Base-by-base conservation (phyloP, 495 filamentous ascomycete species). In the Astrothelium macrocarpum region DNA sequence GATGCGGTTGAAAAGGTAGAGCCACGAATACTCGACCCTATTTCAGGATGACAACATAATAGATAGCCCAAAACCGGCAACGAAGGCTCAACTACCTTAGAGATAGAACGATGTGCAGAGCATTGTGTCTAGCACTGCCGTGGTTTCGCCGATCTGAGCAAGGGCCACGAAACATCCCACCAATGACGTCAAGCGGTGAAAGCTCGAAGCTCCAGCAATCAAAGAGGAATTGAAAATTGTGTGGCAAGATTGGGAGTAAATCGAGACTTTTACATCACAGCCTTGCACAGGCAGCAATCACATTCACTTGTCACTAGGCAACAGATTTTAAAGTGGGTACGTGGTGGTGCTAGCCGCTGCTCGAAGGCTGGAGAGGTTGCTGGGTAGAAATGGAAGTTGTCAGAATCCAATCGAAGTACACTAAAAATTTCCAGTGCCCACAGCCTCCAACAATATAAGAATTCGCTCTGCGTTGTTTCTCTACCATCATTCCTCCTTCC, bases 361-460 rank as follows among this genome's bases (percentile, higher is more conserved):
- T 2, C 5, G 49, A 56, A 56, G 49, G 49, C 49, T 56, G 49
- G 49, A 56, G 49, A 56, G 49, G 49, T 29, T 56, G 49, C 49
- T 56, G 49, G 49, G 49, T 25, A 25, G 12, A 25, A 20, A 29
- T 56, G 49, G 49, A 56, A 56, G 49, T 25, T n/a, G 10, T 56
- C 49, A 56, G 49, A 56, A 56, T n/a, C 49, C 23, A 26, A 56
- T 56, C 49, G 49, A 56, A 56, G 23, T 25, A 28, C 49, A 56
- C 20, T 29, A 56, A 29, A 42, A 56, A 56, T 56, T 56, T 56
- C 49, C 23, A 12, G 23, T 25, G 25, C 49, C 49, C 49, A 56
- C 49, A 56, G 49, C 49, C 25, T 20, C 49, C 49, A 56, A 11
- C 49, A 20, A 56, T 56, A 56, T 56, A 56, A 56, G 49, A 56